Evolutionary conservation across 1,284 basidiomycete genomes (phyloP), one percentile per base, ranked within the genome.

Genomic region (Erythrobasidium hasegawianum): DNA sequence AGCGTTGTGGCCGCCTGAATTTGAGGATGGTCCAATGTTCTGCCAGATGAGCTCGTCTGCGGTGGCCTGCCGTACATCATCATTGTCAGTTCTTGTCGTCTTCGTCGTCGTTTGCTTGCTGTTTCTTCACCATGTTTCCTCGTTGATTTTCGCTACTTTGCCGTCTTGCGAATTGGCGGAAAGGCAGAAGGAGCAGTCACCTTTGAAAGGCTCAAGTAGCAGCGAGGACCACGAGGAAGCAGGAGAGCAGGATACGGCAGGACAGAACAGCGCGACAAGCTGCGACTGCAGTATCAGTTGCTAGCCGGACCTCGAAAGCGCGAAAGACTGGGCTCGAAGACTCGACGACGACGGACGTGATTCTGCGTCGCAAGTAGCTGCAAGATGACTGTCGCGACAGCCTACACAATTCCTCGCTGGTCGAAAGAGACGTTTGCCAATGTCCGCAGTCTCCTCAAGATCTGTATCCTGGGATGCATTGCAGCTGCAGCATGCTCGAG

Each of bases 401-500:
- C 62, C 8, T 65, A 65, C 45, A 27, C 26, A 2, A 49, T 65
- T 24, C 62, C 62, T 33, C 41, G 50, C 29, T n/a, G 57, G 26
- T 57, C 55, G 39, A 33, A 50, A 22, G 49, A 41, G 40, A 65
- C 62, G 27, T 38, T 65, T 13, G 38, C 33, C 14, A 65, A 65
- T 49, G 45, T 52, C 38, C 57, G 57, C 41, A 58, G 55, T 41
- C 41, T 65, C 41, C 80, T 97, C 70, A 86, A 89, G 69, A 90
- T 94, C 70, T 82, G 93, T 71, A 87, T 92, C 27, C 85, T 97
- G 64, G 83, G 84, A 16, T 83, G 93, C 75, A 94, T 96, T 74
- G 91, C 90, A 49, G 62, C 85, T 65, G 93, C 95, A 69, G 96
- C 96, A 43, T 88, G 98, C 75, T 87, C 93, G 40, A 95, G 92